Percentiles rank a stretch among this genome's conserved stretches.
Conservation (phyloP, 2,329 filamentous ascomycete species). For the Neonectria coccinea region DNA sequence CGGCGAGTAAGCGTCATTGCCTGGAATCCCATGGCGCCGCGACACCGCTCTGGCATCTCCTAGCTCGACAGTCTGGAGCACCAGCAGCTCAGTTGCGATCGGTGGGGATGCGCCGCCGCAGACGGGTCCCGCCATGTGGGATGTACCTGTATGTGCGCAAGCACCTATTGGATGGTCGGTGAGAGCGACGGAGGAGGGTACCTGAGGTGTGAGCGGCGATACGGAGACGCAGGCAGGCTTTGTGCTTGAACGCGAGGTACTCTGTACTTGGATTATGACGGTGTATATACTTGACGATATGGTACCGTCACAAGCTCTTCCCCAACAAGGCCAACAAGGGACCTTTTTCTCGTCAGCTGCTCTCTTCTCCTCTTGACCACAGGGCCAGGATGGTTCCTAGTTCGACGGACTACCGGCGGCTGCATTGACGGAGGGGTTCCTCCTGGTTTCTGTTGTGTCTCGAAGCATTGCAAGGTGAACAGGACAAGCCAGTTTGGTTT, state of each 20-base stretch:
- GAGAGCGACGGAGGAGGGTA: constrained; percentile 21
- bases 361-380: not conserved
- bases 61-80: constrained; percentile 24
- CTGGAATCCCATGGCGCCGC: constrained; percentile 40
- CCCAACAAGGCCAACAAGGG: constrained; percentile 14
- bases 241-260: constrained; percentile 3
- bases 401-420: not conserved
- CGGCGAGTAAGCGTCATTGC: constrained; percentile 48
- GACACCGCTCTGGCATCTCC: constrained; percentile 33
- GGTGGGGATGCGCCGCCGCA: constrained; percentile 37
- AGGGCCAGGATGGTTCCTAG: constrained; percentile 5
- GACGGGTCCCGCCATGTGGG: constrained; percentile 11
- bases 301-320: constrained; percentile 17
- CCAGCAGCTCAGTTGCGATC: constrained; percentile 34
- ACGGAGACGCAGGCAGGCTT: not conserved
- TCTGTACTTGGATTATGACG: constrained; percentile 15
- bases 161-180: constrained; percentile 11
- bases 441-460: constrained; percentile 18
- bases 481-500: not conserved
- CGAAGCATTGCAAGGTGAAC: not conserved
- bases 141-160: not conserved
- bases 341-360: constrained; percentile 19
- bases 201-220: constrained; percentile 20
- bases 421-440: constrained; percentile 17
- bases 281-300: constrained; percentile 20